Percentiles rank a stretch among this genome's conserved stretches.
These are phyloP conservation scores for Agastache rugosa DNA, from an alignment of 257 asterid genomes.

Conservation along the genomic window DNA sequence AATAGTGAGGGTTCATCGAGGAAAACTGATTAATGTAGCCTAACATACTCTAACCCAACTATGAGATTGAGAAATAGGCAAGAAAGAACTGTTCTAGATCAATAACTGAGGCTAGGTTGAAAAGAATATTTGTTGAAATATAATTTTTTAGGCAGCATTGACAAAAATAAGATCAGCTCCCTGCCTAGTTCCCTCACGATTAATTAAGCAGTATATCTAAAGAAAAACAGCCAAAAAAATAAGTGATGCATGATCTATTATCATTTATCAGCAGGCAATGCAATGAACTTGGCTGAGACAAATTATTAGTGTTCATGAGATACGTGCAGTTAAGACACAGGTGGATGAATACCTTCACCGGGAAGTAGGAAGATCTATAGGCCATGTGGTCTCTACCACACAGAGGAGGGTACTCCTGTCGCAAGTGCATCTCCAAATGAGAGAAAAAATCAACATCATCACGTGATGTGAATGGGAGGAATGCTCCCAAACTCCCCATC, in stretches of 20 bases:
- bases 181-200: background rate
- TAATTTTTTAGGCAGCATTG: background rate
- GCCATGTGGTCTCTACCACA: constrained; percentile 99
- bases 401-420: constrained; percentile 97
- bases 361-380: constrained; percentile 95
- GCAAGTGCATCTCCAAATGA: constrained; percentile 98
- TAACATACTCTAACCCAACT: background rate
- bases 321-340: background rate
- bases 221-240: background rate
- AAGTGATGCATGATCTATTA: background rate
- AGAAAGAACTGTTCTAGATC: background rate
- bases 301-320: background rate
- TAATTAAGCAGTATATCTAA: background rate
- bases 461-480: constrained; percentile 91
- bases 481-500: constrained; percentile 96
- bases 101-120: background rate
- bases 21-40: background rate
- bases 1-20: background rate
- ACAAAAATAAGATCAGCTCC: constrained; percentile 4
- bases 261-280: background rate
- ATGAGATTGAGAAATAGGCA: background rate
- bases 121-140: background rate
- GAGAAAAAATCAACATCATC: constrained; percentile 99
- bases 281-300: background rate
- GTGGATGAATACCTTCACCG: constrained; percentile 73